A percentile compares a stretch with the other conserved stretches of the same genome.
Conservation (phyloP, 345 rosid genomes). For the Pistacia atlantica region DNA sequence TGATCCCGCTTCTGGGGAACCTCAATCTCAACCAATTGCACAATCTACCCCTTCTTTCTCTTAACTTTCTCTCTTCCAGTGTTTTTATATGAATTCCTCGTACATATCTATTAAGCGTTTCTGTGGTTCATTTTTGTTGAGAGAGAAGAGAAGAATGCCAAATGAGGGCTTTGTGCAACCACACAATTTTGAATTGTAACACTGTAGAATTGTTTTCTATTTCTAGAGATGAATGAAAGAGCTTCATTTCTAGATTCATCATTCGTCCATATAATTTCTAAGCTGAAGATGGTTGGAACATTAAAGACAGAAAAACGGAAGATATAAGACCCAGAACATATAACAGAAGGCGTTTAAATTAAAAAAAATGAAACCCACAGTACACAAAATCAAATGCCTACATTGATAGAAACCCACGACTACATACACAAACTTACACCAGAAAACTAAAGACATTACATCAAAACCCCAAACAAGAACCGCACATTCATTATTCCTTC, state of each 20-base stretch:
- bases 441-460: background rate
- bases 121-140: no score
- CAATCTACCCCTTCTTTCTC: conserved; percentile 12
- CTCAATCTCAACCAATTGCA: conserved; percentile 30
- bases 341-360: background rate
- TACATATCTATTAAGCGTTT: no score
- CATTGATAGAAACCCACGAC: background rate
- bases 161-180: no score
- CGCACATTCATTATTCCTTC: background rate
- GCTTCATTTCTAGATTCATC: no score
- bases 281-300: no score
- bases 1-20: conserved; percentile 28
- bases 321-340: background rate
- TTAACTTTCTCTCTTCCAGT: background rate
- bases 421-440: background rate
- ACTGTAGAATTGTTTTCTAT: no score
- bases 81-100: background rate
- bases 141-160: no score
- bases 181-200: no score
- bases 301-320: no score
- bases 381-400: background rate
- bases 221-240: no score
- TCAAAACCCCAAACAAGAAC: background rate
- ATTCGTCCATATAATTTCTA: no score
- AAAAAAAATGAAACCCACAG: background rate